Base-by-base conservation (phyloP, 2,329 filamentous ascomycete species). In the Ophiocordyceps camponoti-leonardi region DNA sequence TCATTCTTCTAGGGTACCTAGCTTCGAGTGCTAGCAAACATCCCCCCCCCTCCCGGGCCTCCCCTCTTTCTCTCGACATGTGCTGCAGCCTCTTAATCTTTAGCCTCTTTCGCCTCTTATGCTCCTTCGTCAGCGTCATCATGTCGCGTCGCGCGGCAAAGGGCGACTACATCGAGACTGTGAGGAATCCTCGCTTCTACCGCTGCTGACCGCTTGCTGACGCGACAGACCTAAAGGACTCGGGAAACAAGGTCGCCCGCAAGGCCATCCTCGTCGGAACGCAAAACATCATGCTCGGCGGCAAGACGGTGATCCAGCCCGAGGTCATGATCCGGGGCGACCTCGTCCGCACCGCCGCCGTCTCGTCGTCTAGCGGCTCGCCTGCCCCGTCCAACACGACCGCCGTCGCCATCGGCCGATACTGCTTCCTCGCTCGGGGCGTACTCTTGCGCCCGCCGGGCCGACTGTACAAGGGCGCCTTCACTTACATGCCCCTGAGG, bases 161-260 rank as follows among this genome's bases (percentile, higher is more conserved):
- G 65, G 86, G 86, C 64, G 88, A 95, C 64, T 96, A 95, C 61
- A 95, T 98, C 50, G 90, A 95, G 66, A 98, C 92, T 45, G 88
- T 94, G 46, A 30, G 11, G 44, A 20, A 41, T 23, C 39, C 42
- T 16, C 33, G 39, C 41, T 18, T 6, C 5, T 2, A 16, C 33
- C 18, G 16, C 22, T 26, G 3, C 43, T 37, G 31, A 35, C 35
- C 46, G 43, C 19, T 35, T 30, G 23, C 42, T 48, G 23, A 53
- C 45, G 28, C 19, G 7, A 31, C 45, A 1, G 23, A 13, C n/a
- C 41, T 14, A 13, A 53, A 94, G 88, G 90, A 96, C 66, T 94
- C 88, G 3, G 92, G 92, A 53, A 98, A 98, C 75, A 96, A 96
- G 68, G 92, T 98, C 56, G 90, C 88, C 37, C 86, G 92, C 53